Base-by-base conservation (phyloP, 208 protist genomes). In the Spongospora subterranea region DNA sequence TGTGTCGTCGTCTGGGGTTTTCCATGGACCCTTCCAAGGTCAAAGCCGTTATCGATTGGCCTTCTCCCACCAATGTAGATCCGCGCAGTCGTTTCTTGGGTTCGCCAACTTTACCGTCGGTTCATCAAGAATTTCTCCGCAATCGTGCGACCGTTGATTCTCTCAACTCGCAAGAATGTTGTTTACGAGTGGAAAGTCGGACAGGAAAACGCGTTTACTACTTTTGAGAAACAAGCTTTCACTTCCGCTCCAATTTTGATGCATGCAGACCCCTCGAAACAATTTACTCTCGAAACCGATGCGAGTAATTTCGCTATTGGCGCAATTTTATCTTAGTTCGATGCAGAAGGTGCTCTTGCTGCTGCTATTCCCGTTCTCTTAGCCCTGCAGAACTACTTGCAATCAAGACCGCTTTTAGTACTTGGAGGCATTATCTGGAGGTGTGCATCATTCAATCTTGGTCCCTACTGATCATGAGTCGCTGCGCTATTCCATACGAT, bases 281-380 rank as follows among this genome's bases (percentile, higher is more conserved):
- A 6, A 6, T 82, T 82, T n/a, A 82, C 35, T 17, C 71, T 82
- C 35, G 35, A 82, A 43, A 82, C 71, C 71, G 71, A 82, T n/a
- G n/a, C 35, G 17, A 82, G 71, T n/a, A 35, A 82, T n/a, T 45
- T 43, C 13, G 71, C 71, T 13, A 45, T 82, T n/a, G 71, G 71
- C 35, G 71, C 71, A 6, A 82, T 82, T n/a, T n/a, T 82, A 13
- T 82, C 35, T n/a, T n/a, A 82, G 40, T n/a, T 13, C 35, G 71
- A 82, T 35, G 6, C 71, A 6, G 17, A 43, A 45, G n/a, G 71
- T 43, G 13, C 35, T 17, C 71, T 45, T 82, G 71, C 35, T 43
- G 71, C n/a, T 45, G 6, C n/a, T 45, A 43, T 35, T 35, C 71
- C 71, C 6, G 71, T 20, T 35, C 71, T 13, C 71, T 35, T 6